Conservation (phyloP, 257 asterid species). For the Ocimum tenuiflorum region DNA sequence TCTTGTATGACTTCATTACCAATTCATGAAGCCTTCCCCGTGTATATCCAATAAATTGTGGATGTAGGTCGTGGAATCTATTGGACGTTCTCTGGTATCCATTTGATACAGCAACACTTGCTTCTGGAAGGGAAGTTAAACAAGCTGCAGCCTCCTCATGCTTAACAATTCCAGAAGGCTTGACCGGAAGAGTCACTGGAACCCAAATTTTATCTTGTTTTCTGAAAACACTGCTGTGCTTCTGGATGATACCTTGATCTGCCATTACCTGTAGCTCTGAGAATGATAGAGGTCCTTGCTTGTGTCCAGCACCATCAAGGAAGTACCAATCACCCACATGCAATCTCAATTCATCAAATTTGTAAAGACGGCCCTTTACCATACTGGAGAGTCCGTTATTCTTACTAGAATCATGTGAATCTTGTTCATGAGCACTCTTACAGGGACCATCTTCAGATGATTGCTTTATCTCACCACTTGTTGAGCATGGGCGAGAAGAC, state of each 20-base stretch:
- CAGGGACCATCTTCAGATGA: slow-evolving; percentile 59
- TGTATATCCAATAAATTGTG: slow-evolving; percentile 89
- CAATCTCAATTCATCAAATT: slow-evolving; percentile 62
- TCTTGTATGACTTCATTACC: slow-evolving; percentile 94
- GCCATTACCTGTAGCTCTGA: slow-evolving; percentile 75
- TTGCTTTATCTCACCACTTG: slow-evolving; percentile 58
- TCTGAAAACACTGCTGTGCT: slow-evolving; percentile 70
- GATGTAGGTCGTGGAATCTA: slow-evolving; percentile 66
- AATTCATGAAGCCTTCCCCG: slow-evolving; percentile 95
- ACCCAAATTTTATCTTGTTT: slow-evolving; percentile 87
- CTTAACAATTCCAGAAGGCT: slow-evolving; percentile 26
- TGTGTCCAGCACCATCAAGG: slow-evolving; percentile 97
- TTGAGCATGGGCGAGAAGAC: slow-evolving; percentile 41
- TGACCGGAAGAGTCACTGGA: slow-evolving; percentile 51
- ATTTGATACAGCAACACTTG: slow-evolving; percentile 20
- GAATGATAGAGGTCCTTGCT: slow-evolving; percentile 79
- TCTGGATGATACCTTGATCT: slow-evolving; percentile 70
- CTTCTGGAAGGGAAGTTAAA: slow-evolving; percentile 30
- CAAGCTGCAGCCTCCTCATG: slow-evolving; percentile 28
- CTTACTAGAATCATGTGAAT: slow-evolving; percentile 45
- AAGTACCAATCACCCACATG: slow-evolving; percentile 89
- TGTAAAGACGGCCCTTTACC: slow-evolving; percentile 64
- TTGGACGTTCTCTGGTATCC: slow-evolving; percentile 28
- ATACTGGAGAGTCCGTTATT: slow-evolving; percentile 31
- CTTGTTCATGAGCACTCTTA: slow-evolving; percentile 50